phyloP scores from a whole-genome alignment of 73 alveolate genomes.

The Paramecium sexaurelia region DNA sequence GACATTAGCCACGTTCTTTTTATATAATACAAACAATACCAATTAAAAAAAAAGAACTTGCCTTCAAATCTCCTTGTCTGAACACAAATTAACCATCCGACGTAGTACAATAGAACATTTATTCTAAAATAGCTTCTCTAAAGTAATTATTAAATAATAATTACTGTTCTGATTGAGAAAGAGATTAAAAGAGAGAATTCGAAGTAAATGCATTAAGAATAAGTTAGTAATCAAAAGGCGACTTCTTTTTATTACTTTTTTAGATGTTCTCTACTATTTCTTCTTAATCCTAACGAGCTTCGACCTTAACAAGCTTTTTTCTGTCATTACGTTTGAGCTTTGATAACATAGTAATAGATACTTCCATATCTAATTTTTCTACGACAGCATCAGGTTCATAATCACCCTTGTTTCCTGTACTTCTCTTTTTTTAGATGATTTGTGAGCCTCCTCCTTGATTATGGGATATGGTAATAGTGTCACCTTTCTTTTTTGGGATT shows the following conservation, averaged over 20 bases:
- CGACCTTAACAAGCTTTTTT: slow-evolving; percentile 32
- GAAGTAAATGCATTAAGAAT: background rate
- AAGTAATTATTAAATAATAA: background rate
- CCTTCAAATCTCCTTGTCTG: slow-evolving; percentile 49
- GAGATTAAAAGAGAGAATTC: background rate
- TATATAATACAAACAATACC: background rate
- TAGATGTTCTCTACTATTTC: slow-evolving; percentile 24
- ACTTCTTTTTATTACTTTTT: slow-evolving; percentile 44
- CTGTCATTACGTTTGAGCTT: slow-evolving; percentile 41
- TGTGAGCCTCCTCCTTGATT: slow-evolving; percentile 13
- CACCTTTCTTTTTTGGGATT: slow-evolving; percentile 41
- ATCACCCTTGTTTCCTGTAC: slow-evolving; percentile 38
- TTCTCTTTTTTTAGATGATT: background rate
- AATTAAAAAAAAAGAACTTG: slow-evolving; percentile 41
- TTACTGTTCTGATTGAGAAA: slow-evolving; percentile 29
- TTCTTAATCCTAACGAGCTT: slow-evolving; percentile 30
- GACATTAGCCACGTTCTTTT: slow-evolving; percentile 51
- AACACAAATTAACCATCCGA: slow-evolving; percentile 49
- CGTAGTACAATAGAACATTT: slow-evolving; percentile 52
- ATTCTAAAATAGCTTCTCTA: slow-evolving; percentile 43
- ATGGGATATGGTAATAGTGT: slow-evolving; percentile 20
- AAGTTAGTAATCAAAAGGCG: slow-evolving; percentile 40
- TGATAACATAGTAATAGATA: background rate
- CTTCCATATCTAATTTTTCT: slow-evolving; percentile 5
- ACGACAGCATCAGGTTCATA: slow-evolving; percentile 25